Evolutionary conservation across 2,329 filamentous ascomycete genomes (phyloP), one percentile per base, ranked within the genome.

Genomic region (Akanthomyces muscarius): DNA sequence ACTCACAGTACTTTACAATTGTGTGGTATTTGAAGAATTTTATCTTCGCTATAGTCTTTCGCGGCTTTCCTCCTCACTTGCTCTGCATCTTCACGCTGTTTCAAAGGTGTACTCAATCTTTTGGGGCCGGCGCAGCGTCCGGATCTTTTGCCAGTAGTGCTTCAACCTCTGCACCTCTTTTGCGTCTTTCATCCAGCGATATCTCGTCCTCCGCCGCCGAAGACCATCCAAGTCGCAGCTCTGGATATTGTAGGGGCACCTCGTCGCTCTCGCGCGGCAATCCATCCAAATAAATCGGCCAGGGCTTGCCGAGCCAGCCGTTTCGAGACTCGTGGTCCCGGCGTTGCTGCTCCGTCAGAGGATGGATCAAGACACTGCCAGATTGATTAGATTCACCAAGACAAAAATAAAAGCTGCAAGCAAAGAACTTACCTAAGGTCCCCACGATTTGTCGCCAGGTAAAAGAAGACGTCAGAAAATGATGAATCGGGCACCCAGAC

Each of bases 401-500:
- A 21, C 5, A 47, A 38, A 28, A 13, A 8, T 8, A 16, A 21
- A 16, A 21, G 30, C 14, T 2, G 13, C n/a, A 2, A 5, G 3
- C 30, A 16, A 6, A 1, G 3, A 36, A 65, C 68, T 61, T 36
- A 68, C 70, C 71, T 73, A 1, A 72, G 50, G 42, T 68, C 68
- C 18, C 72, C 72, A 21, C 72, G 69, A 55, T 74, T 74, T 16
- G 71, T 58, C 18, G 72, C 69, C 42, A 74, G 44, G 61, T 74
- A 74, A 61, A 73, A 74, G 56, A 74, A 74, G 10, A 74, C 72
- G 44, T 73, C 72, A 0, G 72, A 73, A 45, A 74, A 74, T 0
- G 72, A 74, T 1, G 71, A 71, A 56, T 73, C 72, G 1, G 72
- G 72, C 8, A 74, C 72, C 72, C 72, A 74, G 48, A 73, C 71